A percentile compares a stretch with the other conserved stretches of the same genome.
phyloP scores from a whole-genome alignment of 2,329 filamentous ascomycete genomes.

The Cladobotryum protrusum region DNA sequence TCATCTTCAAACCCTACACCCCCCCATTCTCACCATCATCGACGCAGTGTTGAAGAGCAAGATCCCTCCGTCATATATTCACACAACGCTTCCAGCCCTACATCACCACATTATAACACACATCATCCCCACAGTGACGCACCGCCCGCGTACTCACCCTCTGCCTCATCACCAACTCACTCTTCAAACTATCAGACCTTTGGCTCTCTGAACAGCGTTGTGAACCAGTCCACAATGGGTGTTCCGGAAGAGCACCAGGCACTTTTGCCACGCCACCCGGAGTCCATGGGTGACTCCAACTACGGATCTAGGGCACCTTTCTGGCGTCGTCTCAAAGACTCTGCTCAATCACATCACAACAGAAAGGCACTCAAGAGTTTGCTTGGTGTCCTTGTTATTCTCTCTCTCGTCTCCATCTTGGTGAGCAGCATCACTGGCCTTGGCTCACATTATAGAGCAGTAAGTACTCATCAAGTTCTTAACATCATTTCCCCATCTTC shows the following conservation, averaged over 20 bases:
- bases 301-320: slow-evolving; percentile 18
- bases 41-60: slow-evolving; percentile 20
- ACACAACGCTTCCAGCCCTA: neutral
- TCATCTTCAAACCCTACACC: slow-evolving; percentile 5
- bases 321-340: slow-evolving; percentile 25
- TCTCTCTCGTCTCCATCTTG: slow-evolving; percentile 27
- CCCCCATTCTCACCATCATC: slow-evolving; percentile 15
- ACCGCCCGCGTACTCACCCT: slow-evolving; percentile 47
- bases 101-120: slow-evolving; percentile 15
- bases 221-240: slow-evolving; percentile 32
- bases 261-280: slow-evolving; percentile 36
- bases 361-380: slow-evolving; percentile 24
- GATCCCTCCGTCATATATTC: slow-evolving; percentile 1
- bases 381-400: slow-evolving; percentile 26
- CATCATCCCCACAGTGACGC: slow-evolving; percentile 29
- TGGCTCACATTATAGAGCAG: slow-evolving; percentile 19
- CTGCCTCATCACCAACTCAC: slow-evolving; percentile 27
- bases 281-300: slow-evolving; percentile 39
- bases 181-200: slow-evolving; percentile 40
- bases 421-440: slow-evolving; percentile 17
- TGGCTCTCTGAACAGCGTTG: slow-evolving; percentile 11
- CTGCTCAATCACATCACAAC: slow-evolving; percentile 13
- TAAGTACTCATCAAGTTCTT: too few species aligned
- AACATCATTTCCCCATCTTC: too few species aligned
- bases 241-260: slow-evolving; percentile 35